Conservation (phyloP, 805 yeast genomes). For the Allodekkera sacchari region DNA sequence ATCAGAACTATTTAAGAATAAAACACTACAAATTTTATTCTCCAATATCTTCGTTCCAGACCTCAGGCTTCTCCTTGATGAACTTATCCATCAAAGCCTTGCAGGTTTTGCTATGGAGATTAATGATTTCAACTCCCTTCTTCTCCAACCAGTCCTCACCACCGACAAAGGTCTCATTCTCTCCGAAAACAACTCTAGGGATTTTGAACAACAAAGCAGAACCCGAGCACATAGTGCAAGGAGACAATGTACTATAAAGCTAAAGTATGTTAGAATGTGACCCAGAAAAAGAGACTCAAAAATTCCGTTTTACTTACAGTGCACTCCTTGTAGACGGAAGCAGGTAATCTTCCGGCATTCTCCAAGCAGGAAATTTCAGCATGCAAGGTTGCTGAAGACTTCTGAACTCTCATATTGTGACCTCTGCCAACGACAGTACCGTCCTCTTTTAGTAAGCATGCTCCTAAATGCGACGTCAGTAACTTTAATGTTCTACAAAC, state of each 20-base stretch:
- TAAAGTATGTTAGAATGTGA: constrained; percentile 4
- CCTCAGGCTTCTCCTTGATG: constrained; percentile 67
- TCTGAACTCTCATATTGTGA: constrained; percentile 85
- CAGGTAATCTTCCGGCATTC: constrained; percentile 84
- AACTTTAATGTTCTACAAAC: constrained; percentile 2
- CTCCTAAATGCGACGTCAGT: constrained; percentile 33
- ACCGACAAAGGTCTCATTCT: constrained; percentile 73
- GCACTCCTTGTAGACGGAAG: constrained; percentile 68
- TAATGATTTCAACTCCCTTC: constrained; percentile 67
- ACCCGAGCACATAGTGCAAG: constrained; percentile 94
- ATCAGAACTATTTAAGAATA: too few relatives aligned
- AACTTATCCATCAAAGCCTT: constrained; percentile 68
- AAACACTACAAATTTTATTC: too few relatives aligned
- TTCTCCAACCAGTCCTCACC: constrained; percentile 66
- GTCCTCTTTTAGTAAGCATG: constrained; percentile 61
- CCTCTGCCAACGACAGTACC: constrained; percentile 84
- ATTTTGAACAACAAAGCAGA: constrained; percentile 86
- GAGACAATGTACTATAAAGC: constrained; percentile 86
- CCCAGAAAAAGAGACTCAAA: neutral
- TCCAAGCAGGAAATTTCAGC: constrained; percentile 90
- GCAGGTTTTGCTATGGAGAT: constrained; percentile 52
- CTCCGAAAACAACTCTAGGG: constrained; percentile 83
- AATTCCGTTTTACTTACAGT: constrained; percentile 35
- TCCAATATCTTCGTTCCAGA: constrained; percentile 81
- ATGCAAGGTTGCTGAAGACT: constrained; percentile 74